Evolutionary conservation across 2,329 filamentous ascomycete species (phyloP).

Genomic region (Byssoonygena ceratinophila): DNA sequence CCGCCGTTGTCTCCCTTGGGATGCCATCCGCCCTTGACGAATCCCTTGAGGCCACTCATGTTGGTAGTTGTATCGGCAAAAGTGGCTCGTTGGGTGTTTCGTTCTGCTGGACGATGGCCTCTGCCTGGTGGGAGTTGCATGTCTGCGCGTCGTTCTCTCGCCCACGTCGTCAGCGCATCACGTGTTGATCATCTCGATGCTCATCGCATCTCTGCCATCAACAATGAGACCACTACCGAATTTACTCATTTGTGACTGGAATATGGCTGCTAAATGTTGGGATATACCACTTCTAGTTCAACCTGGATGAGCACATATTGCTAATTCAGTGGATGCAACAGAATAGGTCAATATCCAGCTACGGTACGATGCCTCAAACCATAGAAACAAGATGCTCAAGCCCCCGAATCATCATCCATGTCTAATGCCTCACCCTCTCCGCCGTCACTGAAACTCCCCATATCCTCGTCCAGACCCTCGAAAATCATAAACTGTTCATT

Average conservation of each 20-base stretch:
- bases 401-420: conserved; percentile 14
- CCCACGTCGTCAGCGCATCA: background rate
- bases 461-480: conserved; percentile 35
- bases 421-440: conserved; percentile 18
- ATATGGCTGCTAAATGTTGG: too few relatives aligned
- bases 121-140: background rate
- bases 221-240: too few relatives aligned
- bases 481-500: conserved; percentile 52
- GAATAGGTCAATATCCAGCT: too few relatives aligned
- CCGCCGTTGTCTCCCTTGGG: conserved; percentile 44
- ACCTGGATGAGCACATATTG: too few relatives aligned
- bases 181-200: background rate
- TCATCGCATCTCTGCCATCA: background rate
- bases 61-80: background rate
- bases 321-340: too few relatives aligned
- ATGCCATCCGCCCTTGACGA: conserved; percentile 46
- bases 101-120: too few relatives aligned
- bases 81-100: too few relatives aligned
- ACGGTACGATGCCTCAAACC: too few relatives aligned
- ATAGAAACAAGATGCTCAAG: background rate
- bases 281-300: too few relatives aligned
- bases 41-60: conserved; percentile 41
- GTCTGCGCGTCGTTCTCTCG: background rate
- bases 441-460: conserved; percentile 26
- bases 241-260: too few relatives aligned